Percentiles rank a stretch among this genome's conserved stretches.
These are phyloP conservation scores for Aspergillus sojae DNA, from an alignment of 2,329 filamentous ascomycete species.

Conservation along the genomic window DNA sequence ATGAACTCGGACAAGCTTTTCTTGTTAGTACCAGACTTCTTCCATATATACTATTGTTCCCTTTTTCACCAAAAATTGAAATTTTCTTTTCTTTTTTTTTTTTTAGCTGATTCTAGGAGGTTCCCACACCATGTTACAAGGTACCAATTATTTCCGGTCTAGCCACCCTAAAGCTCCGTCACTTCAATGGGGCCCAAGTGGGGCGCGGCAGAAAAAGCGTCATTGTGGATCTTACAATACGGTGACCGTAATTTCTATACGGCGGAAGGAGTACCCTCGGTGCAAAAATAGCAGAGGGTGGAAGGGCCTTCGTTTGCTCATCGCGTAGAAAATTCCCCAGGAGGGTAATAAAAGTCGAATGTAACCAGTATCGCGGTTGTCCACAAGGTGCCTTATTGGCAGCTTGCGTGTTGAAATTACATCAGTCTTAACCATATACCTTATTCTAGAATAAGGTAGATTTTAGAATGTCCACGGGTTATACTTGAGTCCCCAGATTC, in stretches of 20 bases:
- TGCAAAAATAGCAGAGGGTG: slow-evolving; percentile 4
- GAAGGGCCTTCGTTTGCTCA: neutral
- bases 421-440: neutral
- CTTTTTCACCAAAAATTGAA: slow-evolving; percentile 17
- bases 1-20: slow-evolving; percentile 20
- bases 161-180: slow-evolving; percentile 25
- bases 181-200: slow-evolving; percentile 19
- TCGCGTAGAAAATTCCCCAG: neutral
- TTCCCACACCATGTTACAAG: slow-evolving; percentile 30
- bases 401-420: slow-evolving; percentile 1
- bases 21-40: slow-evolving; percentile 7
- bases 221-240: slow-evolving; percentile 31
- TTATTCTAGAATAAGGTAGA: neutral
- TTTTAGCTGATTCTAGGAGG: slow-evolving; percentile 25
- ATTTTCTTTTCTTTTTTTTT: slow-evolving; percentile 18
- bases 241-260: slow-evolving; percentile 18
- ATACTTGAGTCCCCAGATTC: neutral
- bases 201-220: slow-evolving; percentile 25
- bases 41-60: slow-evolving; percentile 14
- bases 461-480: neutral
- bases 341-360: neutral
- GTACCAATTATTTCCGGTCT: slow-evolving; percentile 27
- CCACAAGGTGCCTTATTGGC: neutral
- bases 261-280: slow-evolving; percentile 2
- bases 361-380: neutral